Conservation (phyloP, 78 protist genomes). For the Dictyostelium purpureum region DNA sequence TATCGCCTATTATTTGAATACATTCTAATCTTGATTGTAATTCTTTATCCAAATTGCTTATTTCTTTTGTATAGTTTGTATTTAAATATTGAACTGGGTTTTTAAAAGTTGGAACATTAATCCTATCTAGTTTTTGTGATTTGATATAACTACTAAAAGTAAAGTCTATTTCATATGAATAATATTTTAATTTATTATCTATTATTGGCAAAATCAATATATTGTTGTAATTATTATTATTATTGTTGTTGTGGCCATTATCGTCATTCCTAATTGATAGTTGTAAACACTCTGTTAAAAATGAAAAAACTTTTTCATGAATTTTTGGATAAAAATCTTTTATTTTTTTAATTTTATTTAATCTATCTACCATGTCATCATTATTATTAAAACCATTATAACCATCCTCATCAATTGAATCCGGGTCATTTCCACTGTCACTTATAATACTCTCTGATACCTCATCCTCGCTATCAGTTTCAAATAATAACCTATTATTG, state of each 20-base stretch:
- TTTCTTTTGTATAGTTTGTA: neutral
- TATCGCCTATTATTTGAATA: neutral
- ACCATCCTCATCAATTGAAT: neutral
- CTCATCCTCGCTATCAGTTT: too few species aligned
- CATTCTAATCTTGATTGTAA: neutral
- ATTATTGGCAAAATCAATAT: neutral
- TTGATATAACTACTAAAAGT: neutral
- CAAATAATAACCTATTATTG: too few species aligned
- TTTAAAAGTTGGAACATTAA: neutral
- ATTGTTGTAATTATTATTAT: neutral
- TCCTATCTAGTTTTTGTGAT: slow-evolving; percentile 30
- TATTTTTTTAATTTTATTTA: too few species aligned
- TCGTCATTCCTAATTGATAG: neutral
- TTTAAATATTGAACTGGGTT: slow-evolving; percentile 11
- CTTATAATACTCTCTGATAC: too few species aligned
- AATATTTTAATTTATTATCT: neutral
- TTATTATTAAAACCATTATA: neutral
- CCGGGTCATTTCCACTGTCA: neutral
- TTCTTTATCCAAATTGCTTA: neutral
- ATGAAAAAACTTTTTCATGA: neutral
- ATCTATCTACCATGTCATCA: too few species aligned
- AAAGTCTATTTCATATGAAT: neutral
- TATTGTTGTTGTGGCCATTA: neutral
- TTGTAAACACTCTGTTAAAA: neutral
- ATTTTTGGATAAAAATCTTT: too few species aligned